A percentile compares a stretch with the other conserved stretches of the same genome.
Evolutionary conservation across 139 green algal genomes (phyloP).

Genomic region (Coccomyxa sp.): DNA sequence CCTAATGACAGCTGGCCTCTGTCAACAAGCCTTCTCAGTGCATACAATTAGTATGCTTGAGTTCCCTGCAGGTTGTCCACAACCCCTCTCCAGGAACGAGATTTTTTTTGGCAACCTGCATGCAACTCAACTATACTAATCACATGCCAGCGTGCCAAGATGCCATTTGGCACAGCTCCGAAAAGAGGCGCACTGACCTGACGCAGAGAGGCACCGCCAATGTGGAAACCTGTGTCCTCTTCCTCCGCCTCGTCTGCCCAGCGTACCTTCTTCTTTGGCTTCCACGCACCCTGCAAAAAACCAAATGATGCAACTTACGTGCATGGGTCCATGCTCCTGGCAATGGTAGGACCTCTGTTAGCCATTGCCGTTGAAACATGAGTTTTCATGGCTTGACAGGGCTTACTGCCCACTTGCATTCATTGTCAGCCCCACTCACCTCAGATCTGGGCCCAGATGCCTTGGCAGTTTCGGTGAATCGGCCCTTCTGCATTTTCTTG

Average conservation of each 20-base stretch:
- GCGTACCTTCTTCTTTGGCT: slow-evolving; percentile 10
- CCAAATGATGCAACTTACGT: not conserved
- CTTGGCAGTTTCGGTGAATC: not conserved
- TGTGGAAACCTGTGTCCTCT: not conserved
- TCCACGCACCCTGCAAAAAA: not conserved
- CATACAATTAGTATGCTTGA: not conserved
- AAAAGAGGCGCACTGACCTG: not conserved
- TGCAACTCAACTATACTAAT: no score
- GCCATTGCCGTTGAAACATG: not conserved
- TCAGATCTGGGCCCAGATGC: not conserved
- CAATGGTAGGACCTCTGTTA: not conserved
- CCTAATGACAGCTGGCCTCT: not conserved
- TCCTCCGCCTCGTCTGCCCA: slow-evolving; percentile 24
- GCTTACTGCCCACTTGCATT: not conserved
- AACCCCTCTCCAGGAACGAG: no score
- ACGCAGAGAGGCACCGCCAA: slow-evolving; percentile 9
- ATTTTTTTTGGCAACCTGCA: no score
- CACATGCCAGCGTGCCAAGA: no score
- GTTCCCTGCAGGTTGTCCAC: not conserved
- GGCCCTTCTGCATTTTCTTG: not conserved
- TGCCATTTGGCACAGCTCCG: not conserved
- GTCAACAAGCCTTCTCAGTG: not conserved
- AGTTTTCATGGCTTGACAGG: not conserved
- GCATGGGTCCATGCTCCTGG: no score
- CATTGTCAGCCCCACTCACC: not conserved